Base-by-base conservation (phyloP, 2,329 filamentous ascomycete genomes). In the Neofusicoccum kwambonambiense region DNA sequence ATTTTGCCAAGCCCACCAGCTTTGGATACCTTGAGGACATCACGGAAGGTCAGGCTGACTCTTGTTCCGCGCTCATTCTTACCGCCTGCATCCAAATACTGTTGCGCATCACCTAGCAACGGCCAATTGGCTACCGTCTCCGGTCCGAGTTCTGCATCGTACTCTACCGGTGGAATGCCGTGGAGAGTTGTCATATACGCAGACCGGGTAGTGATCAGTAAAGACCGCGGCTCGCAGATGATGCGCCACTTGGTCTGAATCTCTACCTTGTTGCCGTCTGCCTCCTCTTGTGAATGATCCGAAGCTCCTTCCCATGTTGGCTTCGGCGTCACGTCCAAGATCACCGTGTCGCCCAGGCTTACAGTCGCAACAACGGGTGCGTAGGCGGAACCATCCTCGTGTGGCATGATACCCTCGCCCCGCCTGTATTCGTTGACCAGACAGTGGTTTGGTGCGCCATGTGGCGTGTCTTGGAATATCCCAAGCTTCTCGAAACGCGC, bases 341-440 rank as follows among this genome's bases (percentile, higher is more conserved):
- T 92, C 8, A 96, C 81, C 54, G 87, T 87, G 9, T 87, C 87
- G 0, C 92, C 92, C 7, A 99, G 80, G 78, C 92, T 96, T 68
- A 98, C 89, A 1, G 95, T 98, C 68, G 92, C 95, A 12, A 97
- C 94, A 13, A 96, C 87, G 1, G 90, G 90, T 73, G 90, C 86
- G 75, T 99, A 99, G 9, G 94, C 92, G 8, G 86, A 80, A 1
- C 94, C 95, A 76, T 99, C 94, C 82, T 97, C 95, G 76, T 98
- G 94, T 52, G 93, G 89, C 91, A 97, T 96, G 69, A 98, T 98
- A n/a, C 94, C 94, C 68, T 97, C 87, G 1, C 91, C 92, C 0
- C 91, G 87, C 1, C 84, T 83, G 76, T 98, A 99, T 76, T 97
- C 93, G 73, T 99, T 99, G 70, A 98, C 88, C 42, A 98, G 83